A percentile compares a stretch with the other conserved stretches of the same genome.
Evolutionary conservation across 108 stramenopile species (phyloP).

Genomic region (Cyclotella kingstonii): DNA sequence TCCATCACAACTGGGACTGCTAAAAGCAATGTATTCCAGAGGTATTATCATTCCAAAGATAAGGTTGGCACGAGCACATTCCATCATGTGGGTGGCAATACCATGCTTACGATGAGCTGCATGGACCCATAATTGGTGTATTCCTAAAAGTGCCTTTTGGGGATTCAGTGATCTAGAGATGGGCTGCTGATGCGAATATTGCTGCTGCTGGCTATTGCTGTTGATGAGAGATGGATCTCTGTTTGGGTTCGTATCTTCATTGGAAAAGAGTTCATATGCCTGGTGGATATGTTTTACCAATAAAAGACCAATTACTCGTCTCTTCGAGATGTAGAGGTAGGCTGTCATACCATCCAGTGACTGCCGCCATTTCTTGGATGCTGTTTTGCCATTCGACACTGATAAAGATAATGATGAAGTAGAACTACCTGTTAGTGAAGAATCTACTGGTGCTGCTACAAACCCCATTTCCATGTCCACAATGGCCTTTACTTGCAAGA

Average conservation of each 20-base stretch:
- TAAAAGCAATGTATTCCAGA: slow-evolving; percentile 59
- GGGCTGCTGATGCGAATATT: slow-evolving; percentile 11
- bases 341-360: slow-evolving; percentile 20
- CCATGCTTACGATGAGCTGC: slow-evolving; percentile 44
- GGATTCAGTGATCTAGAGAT: slow-evolving; percentile 43
- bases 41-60: slow-evolving; percentile 68
- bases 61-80: slow-evolving; percentile 58
- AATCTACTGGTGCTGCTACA: slow-evolving; percentile 11
- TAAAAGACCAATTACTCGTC: slow-evolving; percentile 61
- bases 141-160: slow-evolving; percentile 56
- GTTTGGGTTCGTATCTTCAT: not conserved
- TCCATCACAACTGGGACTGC: slow-evolving; percentile 80
- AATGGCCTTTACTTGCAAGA: slow-evolving; percentile 46
- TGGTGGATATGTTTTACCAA: slow-evolving; percentile 49
- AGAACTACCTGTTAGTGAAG: slow-evolving; percentile 10
- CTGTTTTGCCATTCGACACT: too few species aligned
- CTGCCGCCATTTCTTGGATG: not conserved
- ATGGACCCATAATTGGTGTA: slow-evolving; percentile 82
- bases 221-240: not conserved
- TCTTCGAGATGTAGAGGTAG: slow-evolving; percentile 64
- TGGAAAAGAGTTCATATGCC: slow-evolving; percentile 48
- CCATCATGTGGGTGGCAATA: slow-evolving; percentile 68
- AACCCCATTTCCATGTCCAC: slow-evolving; percentile 67
- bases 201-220: not conserved
- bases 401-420: not conserved